These are phyloP conservation scores for Backusella australiensis DNA, from an alignment of 192 early-diverging fungal species.

Conservation along the genomic window DNA sequence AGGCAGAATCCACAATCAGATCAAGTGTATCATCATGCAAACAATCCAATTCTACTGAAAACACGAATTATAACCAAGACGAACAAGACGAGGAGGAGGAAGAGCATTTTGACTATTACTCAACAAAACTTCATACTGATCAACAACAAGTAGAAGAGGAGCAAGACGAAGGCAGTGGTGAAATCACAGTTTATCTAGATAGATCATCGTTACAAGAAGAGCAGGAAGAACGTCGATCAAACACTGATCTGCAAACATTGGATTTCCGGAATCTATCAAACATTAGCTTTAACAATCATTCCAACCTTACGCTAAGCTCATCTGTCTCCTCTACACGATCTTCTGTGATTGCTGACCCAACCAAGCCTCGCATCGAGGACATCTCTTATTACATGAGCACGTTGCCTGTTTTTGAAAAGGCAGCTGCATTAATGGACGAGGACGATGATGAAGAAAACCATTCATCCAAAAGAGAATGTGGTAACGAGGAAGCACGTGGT, in stretches of 20 bases:
- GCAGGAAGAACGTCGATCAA: background rate
- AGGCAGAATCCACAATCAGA: background rate
- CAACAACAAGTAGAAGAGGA: background rate
- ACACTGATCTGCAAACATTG: background rate
- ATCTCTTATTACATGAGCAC: background rate
- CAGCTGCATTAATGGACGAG: background rate
- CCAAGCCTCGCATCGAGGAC: background rate
- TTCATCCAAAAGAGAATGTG: background rate
- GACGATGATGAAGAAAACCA: background rate
- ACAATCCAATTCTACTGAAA: background rate
- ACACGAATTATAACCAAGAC: background rate
- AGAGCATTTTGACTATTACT: slow-evolving; percentile 7
- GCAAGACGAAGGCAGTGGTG: background rate
- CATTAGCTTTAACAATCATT: background rate
- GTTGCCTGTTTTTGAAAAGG: background rate
- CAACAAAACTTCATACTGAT: background rate
- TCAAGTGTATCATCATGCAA: slow-evolving; percentile 10
- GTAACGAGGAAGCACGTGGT: background rate
- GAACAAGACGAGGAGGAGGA: background rate
- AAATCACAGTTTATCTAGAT: slow-evolving; percentile 2
- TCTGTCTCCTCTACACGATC: background rate
- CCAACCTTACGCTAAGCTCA: background rate
- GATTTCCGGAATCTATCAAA: background rate
- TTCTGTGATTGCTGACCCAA: background rate
- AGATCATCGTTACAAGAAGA: background rate